Evolutionary conservation across 257 asterid species (phyloP).

Genomic region (Schizonepeta tenuifolia): DNA sequence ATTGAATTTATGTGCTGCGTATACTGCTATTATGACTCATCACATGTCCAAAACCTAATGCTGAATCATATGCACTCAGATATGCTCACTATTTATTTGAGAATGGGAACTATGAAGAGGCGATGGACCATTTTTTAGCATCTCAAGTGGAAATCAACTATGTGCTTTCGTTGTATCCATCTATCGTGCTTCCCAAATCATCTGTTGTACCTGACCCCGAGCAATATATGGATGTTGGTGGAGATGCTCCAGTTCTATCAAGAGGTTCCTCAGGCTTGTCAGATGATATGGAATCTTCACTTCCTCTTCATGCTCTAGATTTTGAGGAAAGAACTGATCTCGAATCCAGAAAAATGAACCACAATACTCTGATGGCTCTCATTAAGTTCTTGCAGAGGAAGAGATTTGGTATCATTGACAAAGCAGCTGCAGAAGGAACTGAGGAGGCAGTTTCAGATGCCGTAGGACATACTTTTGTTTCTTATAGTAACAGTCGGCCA

Average conservation of each 20-base stretch:
- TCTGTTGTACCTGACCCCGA: conserved; percentile 83
- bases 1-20: conserved; percentile 19
- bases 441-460: conserved; percentile 99
- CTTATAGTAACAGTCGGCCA: conserved; percentile 66
- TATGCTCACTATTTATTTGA: conserved; percentile 93
- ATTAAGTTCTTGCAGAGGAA: conserved; percentile 90
- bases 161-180: conserved; percentile 84
- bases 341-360: conserved; percentile 90
- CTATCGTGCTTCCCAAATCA: conserved; percentile 82
- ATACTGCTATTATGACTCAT: conserved; percentile 15
- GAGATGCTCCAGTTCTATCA: conserved; percentile 69
- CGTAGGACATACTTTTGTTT: conserved; percentile 71
- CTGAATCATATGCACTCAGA: conserved; percentile 49
- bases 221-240: conserved; percentile 64
- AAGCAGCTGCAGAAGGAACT: conserved; percentile 97
- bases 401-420: conserved; percentile 76
- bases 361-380: conserved; percentile 96
- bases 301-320: conserved; percentile 55
- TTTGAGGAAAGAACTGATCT: conserved; percentile 73
- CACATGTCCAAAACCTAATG: conserved; percentile 38
- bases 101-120: conserved; percentile 92
- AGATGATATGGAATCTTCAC: conserved; percentile 76
- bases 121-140: conserved; percentile 92
- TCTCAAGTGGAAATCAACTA: conserved; percentile 94
- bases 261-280: conserved; percentile 90